phyloP scores from a whole-genome alignment of 768 basidiomycete species.

The Symmetrospora coprosmae region DNA sequence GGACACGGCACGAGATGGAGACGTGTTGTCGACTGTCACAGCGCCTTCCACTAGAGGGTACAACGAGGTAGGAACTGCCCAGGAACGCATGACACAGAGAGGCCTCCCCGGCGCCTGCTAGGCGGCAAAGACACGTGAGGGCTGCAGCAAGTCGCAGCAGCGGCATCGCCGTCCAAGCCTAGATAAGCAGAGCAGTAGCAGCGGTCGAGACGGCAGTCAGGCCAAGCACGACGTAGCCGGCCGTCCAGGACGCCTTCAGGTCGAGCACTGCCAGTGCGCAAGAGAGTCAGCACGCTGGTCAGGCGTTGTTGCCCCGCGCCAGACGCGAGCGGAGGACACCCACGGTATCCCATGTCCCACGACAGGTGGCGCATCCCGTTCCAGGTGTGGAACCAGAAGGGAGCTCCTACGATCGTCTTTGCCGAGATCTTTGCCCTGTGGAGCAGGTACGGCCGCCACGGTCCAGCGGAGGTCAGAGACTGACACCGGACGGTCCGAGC shows the following conservation, averaged over 20 bases:
- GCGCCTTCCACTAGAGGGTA: too few species aligned
- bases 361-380: conserved; percentile 80
- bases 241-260: conserved; percentile 61
- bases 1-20: too few species aligned
- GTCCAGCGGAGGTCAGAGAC: too few species aligned
- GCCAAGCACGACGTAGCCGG: conserved; percentile 72
- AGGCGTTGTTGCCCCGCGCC: not conserved
- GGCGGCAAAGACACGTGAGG: too few species aligned
- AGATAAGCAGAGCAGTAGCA: conserved; percentile 46
- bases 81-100: too few species aligned
- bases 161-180: too few species aligned
- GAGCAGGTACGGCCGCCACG: too few species aligned
- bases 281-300: not conserved
- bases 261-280: conserved; percentile 49
- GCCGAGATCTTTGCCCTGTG: conserved; percentile 52
- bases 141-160: too few species aligned
- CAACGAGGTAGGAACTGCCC: too few species aligned
- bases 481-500: too few species aligned
- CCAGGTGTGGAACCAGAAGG: conserved; percentile 78
- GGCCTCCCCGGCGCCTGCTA: too few species aligned
- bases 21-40: too few species aligned
- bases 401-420: conserved; percentile 65
- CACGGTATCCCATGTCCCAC: conserved; percentile 83
- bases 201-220: conserved; percentile 61
- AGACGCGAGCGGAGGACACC: conserved; percentile 36